A percentile compares a stretch with the other conserved stretches of the same genome.
These are phyloP conservation scores for Piper longum DNA, from an alignment of 164 flowering plant species.

Conservation along the genomic window DNA sequence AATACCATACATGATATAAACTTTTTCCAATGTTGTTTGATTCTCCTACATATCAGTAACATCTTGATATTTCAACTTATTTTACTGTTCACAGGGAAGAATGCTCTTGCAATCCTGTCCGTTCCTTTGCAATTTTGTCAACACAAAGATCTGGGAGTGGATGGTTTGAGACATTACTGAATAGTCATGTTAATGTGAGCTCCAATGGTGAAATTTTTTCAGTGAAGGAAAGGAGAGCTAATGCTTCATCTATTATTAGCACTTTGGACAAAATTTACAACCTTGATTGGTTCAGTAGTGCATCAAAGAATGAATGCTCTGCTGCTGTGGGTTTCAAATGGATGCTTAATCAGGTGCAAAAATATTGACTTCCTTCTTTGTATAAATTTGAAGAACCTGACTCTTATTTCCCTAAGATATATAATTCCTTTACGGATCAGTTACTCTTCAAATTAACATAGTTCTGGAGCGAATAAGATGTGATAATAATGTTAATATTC, in stretches of 20 bases:
- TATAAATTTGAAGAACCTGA: too few species aligned
- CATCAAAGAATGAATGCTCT: constrained; percentile 43
- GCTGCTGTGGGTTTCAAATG: constrained; percentile 52
- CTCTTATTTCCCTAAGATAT: too few species aligned
- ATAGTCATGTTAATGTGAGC: constrained; percentile 41
- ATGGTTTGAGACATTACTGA: constrained; percentile 46
- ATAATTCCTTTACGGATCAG: too few species aligned
- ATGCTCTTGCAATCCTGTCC: constrained; percentile 37
- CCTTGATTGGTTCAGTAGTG: constrained; percentile 40
- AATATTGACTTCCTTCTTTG: not conserved
- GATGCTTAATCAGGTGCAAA: constrained; percentile 48
- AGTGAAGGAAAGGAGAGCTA: constrained; percentile 12
- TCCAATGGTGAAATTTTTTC: not conserved
- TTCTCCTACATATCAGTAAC: too few species aligned
- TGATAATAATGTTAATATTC: too few species aligned
- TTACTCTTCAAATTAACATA: too few species aligned
- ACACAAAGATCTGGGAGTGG: constrained; percentile 16
- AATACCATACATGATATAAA: not conserved
- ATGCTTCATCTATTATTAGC: constrained; percentile 20
- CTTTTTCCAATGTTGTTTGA: not conserved
- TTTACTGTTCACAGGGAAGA: constrained; percentile 23
- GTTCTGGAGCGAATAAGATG: too few species aligned
- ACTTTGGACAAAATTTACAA: constrained; percentile 38
- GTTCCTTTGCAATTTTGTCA: constrained; percentile 29
- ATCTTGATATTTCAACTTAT: not conserved